A percentile compares a stretch with the other conserved stretches of the same genome.
Evolutionary conservation across 177 flowering plant genomes (phyloP).

Genomic region (Vitis hybrid): DNA sequence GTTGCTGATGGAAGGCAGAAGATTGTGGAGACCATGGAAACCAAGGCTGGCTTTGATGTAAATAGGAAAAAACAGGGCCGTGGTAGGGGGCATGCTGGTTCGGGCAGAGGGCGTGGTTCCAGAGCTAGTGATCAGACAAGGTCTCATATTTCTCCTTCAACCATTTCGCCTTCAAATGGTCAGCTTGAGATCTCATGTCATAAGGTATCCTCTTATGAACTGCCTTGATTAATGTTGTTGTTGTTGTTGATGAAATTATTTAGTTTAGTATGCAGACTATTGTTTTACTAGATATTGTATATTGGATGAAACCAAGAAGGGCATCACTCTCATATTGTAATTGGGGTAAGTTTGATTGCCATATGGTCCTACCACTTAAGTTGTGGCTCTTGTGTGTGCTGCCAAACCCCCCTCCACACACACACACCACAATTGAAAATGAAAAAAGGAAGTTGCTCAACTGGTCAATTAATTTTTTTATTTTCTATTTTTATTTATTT

Average conservation of each 20-base stretch:
- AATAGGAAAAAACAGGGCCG: conserved; percentile 75
- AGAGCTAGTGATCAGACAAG: conserved; percentile 53
- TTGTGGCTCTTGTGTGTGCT: too few species aligned
- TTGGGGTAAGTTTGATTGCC: too few species aligned
- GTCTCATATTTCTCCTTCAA: conserved; percentile 34
- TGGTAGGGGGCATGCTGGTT: conserved; percentile 60
- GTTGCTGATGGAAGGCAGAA: conserved; percentile 51
- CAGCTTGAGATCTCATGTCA: conserved; percentile 50
- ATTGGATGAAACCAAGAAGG: too few species aligned
- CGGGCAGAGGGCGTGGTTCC: conserved; percentile 78
- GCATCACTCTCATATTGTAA: too few species aligned
- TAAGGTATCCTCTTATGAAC: conserved; percentile 42
- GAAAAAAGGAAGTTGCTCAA: too few species aligned
- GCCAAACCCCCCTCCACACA: too few species aligned
- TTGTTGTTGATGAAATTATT: background rate
- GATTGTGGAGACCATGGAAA: conserved; percentile 35
- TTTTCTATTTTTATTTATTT: too few species aligned
- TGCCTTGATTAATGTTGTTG: background rate
- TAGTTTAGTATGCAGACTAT: background rate
- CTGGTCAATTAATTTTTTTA: too few species aligned
- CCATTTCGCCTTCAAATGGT: conserved; percentile 55
- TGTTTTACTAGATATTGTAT: background rate
- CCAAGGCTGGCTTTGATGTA: conserved; percentile 44
- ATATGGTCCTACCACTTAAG: too few species aligned
- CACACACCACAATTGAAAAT: too few species aligned